Conservation (phyloP, 306 rosid species). For the Cucurbita ficifolia region DNA sequence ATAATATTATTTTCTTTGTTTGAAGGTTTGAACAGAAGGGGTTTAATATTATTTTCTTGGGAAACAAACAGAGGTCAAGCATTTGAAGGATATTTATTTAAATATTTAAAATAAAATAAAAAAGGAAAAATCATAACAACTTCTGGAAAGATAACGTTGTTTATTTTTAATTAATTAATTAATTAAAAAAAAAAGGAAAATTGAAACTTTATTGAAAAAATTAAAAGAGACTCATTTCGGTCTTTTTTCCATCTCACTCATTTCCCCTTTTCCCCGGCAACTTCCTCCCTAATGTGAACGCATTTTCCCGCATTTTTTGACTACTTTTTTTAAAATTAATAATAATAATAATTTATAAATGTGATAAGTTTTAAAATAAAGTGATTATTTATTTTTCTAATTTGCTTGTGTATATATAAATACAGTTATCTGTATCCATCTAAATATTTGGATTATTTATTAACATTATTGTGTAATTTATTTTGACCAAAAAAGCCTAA, state of each 20-base stretch:
- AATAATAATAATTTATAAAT: background rate
- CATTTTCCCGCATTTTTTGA: background rate
- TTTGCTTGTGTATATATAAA: too few species aligned
- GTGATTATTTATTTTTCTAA: too few species aligned
- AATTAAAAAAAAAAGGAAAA: background rate
- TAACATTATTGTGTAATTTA: too few species aligned
- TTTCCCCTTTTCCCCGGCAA: background rate
- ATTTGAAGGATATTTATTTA: background rate
- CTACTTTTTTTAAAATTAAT: background rate
- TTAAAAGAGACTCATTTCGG: background rate
- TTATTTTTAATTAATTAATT: background rate
- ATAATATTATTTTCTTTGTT: too few species aligned
- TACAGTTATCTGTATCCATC: too few species aligned
- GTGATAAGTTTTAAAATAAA: too few species aligned
- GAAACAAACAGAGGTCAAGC: background rate
- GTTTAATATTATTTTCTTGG: background rate
- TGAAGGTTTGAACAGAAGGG: background rate
- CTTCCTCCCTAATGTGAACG: background rate
- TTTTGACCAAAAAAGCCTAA: too few species aligned
- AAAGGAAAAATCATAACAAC: background rate
- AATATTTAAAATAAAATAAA: background rate
- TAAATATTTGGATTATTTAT: too few species aligned
- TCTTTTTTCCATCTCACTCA: background rate
- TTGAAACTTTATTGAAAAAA: conserved; percentile 4
- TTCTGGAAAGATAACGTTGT: background rate